Evolutionary conservation across 495 filamentous ascomycete genomes (phyloP), one percentile per base, ranked within the genome.

Genomic region (Ramalina intermedia): DNA sequence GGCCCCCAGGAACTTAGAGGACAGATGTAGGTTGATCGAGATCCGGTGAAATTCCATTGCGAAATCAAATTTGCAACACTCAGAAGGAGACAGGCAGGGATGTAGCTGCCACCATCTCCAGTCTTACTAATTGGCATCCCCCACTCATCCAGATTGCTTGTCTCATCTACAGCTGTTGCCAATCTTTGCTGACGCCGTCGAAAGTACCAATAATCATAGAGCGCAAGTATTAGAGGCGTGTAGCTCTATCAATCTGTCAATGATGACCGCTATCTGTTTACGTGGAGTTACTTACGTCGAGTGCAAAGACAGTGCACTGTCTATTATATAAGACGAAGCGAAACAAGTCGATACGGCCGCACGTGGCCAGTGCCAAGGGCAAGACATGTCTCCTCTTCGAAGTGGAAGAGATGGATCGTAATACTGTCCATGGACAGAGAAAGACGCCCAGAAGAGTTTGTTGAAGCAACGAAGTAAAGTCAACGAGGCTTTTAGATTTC

Each of bases 21-120:
- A 52, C 72, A 75, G 24, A 75, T 69, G 48, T 69, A 72, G 1
- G 66, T 72, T 13, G 72, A 73, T 16, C 58, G 60, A 17, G 54
- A 57, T 17, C 26, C 27, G 13, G 20, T 14, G 6, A 47, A 23
- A 3, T 14, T 17, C 26, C 14, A 47, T 14, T 37, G 17, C 14
- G 12, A 36, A 23, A 47, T 12, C 24, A 27, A 14, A 36, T 11
- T 16, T 5, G 44, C 44, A 16, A 37, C 37, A 17, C 18, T 16
- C n/a, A 47, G 33, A 6, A 47, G 13, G 4, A 37, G 16, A 37
- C 26, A 47, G 26, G 26, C 17, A 17, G 21, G 13, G 7, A 37
- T 14, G n/a, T 37, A 47, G 16, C 26, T 27, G 33, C 13, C 26
- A 35, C 26, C 16, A 35, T 13, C n/a, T 36, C 12, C 37, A 23